A percentile compares a stretch with the other conserved stretches of the same genome.
phyloP scores from a whole-genome alignment of 2,329 filamentous ascomycete genomes.

The Colletotrichum phormii region DNA sequence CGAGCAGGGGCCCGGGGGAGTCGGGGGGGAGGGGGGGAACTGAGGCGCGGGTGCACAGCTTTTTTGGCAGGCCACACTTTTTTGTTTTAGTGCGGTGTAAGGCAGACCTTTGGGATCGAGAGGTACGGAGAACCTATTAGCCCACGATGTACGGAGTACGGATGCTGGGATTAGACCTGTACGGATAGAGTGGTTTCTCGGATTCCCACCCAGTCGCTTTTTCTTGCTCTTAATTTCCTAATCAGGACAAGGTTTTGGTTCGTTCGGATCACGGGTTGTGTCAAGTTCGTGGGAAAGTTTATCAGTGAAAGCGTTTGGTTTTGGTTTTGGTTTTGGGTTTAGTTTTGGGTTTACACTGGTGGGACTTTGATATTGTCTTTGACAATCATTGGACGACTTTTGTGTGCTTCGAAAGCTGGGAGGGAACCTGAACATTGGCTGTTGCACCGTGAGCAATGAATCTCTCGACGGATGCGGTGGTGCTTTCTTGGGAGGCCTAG shows the following conservation, averaged over 20 bases:
- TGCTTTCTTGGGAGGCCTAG: background rate
- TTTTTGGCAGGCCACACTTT: too few species aligned
- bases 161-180: too few species aligned
- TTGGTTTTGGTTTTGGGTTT: too few species aligned
- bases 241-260: background rate
- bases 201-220: background rate
- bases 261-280: background rate
- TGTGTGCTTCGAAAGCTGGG: too few species aligned
- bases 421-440: background rate
- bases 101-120: too few species aligned
- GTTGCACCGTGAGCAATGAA: background rate
- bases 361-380: background rate
- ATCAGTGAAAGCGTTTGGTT: background rate
- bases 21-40: background rate
- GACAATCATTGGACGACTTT: background rate
- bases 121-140: too few species aligned
- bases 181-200: too few species aligned
- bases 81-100: too few species aligned
- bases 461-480: background rate
- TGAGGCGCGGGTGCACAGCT: too few species aligned
- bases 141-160: too few species aligned
- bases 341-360: background rate
- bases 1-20: background rate
- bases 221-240: background rate
- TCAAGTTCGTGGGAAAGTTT: background rate